Evolutionary conservation across 2,329 filamentous ascomycete species (phyloP).

Genomic region (Alternaria arborescens): DNA sequence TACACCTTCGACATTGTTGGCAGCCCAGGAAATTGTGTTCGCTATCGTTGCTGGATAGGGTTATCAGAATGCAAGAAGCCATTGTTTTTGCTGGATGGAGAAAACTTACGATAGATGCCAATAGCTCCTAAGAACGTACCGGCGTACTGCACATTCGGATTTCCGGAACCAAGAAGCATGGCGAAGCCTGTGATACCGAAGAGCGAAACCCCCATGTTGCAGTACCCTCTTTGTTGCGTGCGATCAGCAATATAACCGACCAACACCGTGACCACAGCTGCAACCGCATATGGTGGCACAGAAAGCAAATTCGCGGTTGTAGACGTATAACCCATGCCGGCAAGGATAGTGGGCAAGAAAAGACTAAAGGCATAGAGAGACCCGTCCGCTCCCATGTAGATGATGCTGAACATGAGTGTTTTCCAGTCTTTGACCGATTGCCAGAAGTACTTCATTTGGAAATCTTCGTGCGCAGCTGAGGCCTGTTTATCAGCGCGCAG

Average conservation of each 20-base stretch:
- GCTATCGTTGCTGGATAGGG: constrained; percentile 67
- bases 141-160: constrained; percentile 77
- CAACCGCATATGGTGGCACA: constrained; percentile 78
- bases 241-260: constrained; percentile 81
- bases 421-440: constrained; percentile 82
- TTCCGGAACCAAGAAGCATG: constrained; percentile 75
- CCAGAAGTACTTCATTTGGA: constrained; percentile 76
- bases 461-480: constrained; percentile 77
- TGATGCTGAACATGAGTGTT: constrained; percentile 76
- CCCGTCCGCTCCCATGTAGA: constrained; percentile 79
- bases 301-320: constrained; percentile 75
- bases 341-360: constrained; percentile 82
- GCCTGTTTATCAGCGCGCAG: constrained; percentile 76
- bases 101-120: constrained; percentile 74
- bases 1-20: constrained; percentile 88
- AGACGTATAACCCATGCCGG: constrained; percentile 62
- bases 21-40: constrained; percentile 87
- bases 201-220: constrained; percentile 76
- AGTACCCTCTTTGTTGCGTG: constrained; percentile 75
- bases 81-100: neutral
- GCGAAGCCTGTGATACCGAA: constrained; percentile 79
- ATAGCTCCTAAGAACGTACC: constrained; percentile 85
- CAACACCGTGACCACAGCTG: constrained; percentile 72
- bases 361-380: constrained; percentile 78
- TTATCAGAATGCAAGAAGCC: neutral